Evolutionary conservation across 371 early-diverging fungal genomes (phyloP).

Genomic region (Mucor piriformis): DNA sequence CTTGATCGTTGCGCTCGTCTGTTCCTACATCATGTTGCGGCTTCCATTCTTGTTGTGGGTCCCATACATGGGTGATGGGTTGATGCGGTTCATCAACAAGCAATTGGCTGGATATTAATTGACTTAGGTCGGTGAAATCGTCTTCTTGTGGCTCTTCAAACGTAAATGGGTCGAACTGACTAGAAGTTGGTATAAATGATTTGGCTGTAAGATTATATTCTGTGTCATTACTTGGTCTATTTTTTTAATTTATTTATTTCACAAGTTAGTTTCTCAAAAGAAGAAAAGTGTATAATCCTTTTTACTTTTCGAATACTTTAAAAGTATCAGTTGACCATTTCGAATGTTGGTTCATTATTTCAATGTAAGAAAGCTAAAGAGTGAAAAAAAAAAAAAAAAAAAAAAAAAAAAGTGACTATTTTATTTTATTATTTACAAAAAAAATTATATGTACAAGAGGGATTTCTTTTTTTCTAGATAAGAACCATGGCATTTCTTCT

Average conservation of each 20-base stretch:
- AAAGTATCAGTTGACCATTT: conserved; percentile 13
- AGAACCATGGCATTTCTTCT: conserved; percentile 41
- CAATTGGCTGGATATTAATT: conserved; percentile 22
- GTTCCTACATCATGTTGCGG: background rate
- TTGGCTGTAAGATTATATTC: conserved; percentile 6
- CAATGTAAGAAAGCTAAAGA: conserved; percentile 3
- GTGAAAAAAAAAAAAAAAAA: background rate
- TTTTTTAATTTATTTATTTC: no score
- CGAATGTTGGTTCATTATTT: conserved; percentile 8
- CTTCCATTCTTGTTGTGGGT: conserved; percentile 3
- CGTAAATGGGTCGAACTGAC: conserved; percentile 17
- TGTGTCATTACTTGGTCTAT: no score
- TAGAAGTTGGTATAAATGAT: conserved; percentile 8
- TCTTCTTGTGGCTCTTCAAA: conserved; percentile 1
- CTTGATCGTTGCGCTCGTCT: conserved; percentile 30
- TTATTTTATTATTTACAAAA: background rate
- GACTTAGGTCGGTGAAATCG: conserved; percentile 2
- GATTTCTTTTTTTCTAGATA: no score
- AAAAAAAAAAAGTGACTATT: background rate
- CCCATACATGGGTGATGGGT: background rate
- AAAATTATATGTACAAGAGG: background rate
- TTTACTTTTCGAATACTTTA: conserved; percentile 12
- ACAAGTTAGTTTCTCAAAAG: no score
- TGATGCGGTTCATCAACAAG: conserved; percentile 9
- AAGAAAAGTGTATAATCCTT: no score